These are phyloP conservation scores for Trichoderma polysporum DNA, from an alignment of 2,329 filamentous ascomycete species.

Conservation along the genomic window DNA sequence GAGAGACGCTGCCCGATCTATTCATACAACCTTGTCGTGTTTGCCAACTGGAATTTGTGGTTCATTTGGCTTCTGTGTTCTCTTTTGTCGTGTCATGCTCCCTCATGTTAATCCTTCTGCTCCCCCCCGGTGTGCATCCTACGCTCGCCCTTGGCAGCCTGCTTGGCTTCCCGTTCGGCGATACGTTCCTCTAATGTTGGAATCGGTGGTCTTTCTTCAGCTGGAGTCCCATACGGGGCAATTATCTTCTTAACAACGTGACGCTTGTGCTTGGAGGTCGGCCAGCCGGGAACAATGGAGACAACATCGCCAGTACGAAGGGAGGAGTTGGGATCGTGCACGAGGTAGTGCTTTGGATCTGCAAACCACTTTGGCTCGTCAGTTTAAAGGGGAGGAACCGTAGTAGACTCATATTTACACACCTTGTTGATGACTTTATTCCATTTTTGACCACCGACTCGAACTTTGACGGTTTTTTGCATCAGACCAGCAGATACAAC, in stretches of 20 bases:
- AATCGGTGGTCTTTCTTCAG: conserved; percentile 64
- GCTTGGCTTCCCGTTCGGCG: conserved; percentile 53
- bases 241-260: conserved; percentile 76
- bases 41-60: background rate
- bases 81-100: conserved; percentile 6
- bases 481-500: conserved; percentile 77
- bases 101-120: conserved; percentile 21
- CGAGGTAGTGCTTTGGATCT: conserved; percentile 63
- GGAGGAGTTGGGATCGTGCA: conserved; percentile 75
- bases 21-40: conserved; percentile 5
- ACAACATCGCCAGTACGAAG: conserved; percentile 74
- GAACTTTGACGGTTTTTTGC: conserved; percentile 76
- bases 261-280: conserved; percentile 64
- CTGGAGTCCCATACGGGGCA: conserved; percentile 63
- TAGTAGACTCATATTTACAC: conserved; percentile 20
- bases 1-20: background rate
- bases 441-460: conserved; percentile 69
- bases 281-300: conserved; percentile 65
- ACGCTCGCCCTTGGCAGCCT: conserved; percentile 57
- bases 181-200: conserved; percentile 63
- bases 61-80: background rate
- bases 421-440: conserved; percentile 74
- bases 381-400: background rate
- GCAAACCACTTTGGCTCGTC: conserved; percentile 52
- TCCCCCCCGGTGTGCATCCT: conserved; percentile 32